A percentile compares a stretch with the other conserved stretches of the same genome.
Evolutionary conservation across 495 filamentous ascomycete species (phyloP).

Genomic region (Ascodesmis nigricans): DNA sequence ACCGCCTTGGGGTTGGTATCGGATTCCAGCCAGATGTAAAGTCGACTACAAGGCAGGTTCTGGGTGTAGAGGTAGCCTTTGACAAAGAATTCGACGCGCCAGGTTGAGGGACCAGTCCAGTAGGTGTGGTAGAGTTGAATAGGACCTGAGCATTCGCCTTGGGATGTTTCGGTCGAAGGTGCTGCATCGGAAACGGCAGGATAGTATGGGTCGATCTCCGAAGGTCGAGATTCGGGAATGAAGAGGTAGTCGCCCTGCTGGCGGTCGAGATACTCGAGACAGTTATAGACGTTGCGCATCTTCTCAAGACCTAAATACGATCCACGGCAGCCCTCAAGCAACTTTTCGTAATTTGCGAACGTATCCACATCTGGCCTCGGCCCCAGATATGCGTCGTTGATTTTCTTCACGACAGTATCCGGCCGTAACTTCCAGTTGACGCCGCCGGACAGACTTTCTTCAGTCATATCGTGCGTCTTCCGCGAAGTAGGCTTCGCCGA

Average conservation of each 20-base stretch:
- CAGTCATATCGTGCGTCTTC: constrained; percentile 1
- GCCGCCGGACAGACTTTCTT: constrained; percentile 23
- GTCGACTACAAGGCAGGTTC: constrained; percentile 31
- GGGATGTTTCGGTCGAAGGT: constrained; percentile 12
- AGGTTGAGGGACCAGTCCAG: constrained; percentile 36
- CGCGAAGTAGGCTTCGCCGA: constrained; percentile 13
- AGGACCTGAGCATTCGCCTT: constrained; percentile 31
- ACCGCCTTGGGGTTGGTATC: constrained; percentile 29
- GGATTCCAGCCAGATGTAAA: constrained; percentile 33
- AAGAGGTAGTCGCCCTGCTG: constrained; percentile 29
- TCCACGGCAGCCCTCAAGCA: constrained; percentile 32
- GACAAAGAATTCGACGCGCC: constrained; percentile 35
- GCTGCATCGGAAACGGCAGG: constrained; percentile 20
- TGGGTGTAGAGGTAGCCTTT: constrained; percentile 37
- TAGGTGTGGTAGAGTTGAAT: constrained; percentile 35
- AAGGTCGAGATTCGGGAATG: constrained; percentile 26
- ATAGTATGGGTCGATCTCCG: constrained; percentile 11
- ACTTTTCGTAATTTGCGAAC: constrained; percentile 28
- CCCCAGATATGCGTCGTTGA: constrained; percentile 31
- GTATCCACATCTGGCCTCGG: constrained; percentile 29
- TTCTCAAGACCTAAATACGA: constrained; percentile 29
- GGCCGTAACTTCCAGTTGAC: constrained; percentile 30
- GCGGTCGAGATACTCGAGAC: constrained; percentile 28
- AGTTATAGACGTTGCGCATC: constrained; percentile 33
- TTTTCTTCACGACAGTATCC: constrained; percentile 25